Evolutionary conservation across 2,329 filamentous ascomycete genomes (phyloP).

Genomic region (Colletotrichum tropicale): DNA sequence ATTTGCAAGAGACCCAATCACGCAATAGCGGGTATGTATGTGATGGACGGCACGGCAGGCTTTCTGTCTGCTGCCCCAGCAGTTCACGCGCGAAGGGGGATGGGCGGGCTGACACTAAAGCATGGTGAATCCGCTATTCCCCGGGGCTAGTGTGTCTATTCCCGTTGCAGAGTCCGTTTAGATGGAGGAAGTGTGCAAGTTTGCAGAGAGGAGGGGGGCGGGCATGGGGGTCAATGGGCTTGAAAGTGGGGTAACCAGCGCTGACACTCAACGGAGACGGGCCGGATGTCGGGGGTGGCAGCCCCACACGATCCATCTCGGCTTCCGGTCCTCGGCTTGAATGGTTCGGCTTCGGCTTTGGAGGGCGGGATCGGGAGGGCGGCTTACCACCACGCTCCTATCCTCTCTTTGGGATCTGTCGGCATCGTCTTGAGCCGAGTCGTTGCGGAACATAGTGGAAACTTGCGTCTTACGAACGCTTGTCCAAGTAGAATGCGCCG

Average conservation of each 20-base stretch:
- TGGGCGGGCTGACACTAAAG: not conserved
- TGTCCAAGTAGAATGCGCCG: fast-evolving
- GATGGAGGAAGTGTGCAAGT: not conserved
- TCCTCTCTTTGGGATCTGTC: not conserved
- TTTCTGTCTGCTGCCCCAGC: not conserved
- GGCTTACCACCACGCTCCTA: not conserved
- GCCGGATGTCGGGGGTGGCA: not conserved
- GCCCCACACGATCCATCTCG: not conserved
- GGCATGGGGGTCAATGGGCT: not conserved
- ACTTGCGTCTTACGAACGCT: too few species aligned
- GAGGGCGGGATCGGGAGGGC: not conserved
- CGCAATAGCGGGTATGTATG: conserved; percentile 13
- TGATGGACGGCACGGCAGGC: not conserved
- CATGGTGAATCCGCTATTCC: not conserved
- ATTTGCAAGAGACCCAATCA: not conserved
- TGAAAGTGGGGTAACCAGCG: not conserved
- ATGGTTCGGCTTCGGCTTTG: not conserved
- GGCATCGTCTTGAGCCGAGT: not conserved
- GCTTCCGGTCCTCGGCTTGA: not conserved
- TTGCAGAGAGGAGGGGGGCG: not conserved
- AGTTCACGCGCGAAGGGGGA: not conserved
- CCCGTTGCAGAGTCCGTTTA: not conserved
- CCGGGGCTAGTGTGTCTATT: not conserved
- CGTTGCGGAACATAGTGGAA: fast-evolving
- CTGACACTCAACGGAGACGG: not conserved